Percentiles rank a stretch among this genome's conserved stretches.
Evolutionary conservation across 2,329 filamentous ascomycete genomes (phyloP).

Genomic region (Tolypocladium nubicola): DNA sequence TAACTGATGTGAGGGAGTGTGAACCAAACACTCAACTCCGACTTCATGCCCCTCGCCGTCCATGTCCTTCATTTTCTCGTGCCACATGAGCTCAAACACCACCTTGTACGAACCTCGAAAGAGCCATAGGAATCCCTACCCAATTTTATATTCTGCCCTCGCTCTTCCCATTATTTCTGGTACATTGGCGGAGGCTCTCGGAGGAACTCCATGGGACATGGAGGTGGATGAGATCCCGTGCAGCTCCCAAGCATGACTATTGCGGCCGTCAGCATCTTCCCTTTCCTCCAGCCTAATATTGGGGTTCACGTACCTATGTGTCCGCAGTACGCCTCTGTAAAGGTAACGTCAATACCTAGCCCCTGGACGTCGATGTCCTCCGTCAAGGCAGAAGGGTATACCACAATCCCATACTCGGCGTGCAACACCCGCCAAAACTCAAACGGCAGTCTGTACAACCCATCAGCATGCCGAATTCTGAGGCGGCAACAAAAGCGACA

Average conservation of each 20-base stretch:
- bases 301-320: constrained; percentile 20
- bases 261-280: neutral
- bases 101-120: neutral
- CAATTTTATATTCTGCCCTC: no score
- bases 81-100: neutral
- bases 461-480: neutral
- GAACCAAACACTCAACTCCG: neutral
- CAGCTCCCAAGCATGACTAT: constrained; percentile 25
- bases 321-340: constrained; percentile 24
- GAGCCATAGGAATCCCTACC: no score
- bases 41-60: neutral
- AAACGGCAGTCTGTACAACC: constrained; percentile 18
- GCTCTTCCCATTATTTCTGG: constrained; percentile 2
- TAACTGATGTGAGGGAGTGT: no score
- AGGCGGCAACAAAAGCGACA: neutral
- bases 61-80: neutral
- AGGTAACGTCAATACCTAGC: constrained; percentile 21
- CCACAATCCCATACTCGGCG: constrained; percentile 27
- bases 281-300: neutral
- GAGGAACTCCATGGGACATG: constrained; percentile 26
- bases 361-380: constrained; percentile 22
- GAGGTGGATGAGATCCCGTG: constrained; percentile 17
- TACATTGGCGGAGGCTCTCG: constrained; percentile 26
- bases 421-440: constrained; percentile 28
- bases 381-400: constrained; percentile 27